A percentile compares a stretch with the other conserved stretches of the same genome.
phyloP scores from a whole-genome alignment of 2,329 filamentous ascomycete genomes.

The Xylariaceae sp. region DNA sequence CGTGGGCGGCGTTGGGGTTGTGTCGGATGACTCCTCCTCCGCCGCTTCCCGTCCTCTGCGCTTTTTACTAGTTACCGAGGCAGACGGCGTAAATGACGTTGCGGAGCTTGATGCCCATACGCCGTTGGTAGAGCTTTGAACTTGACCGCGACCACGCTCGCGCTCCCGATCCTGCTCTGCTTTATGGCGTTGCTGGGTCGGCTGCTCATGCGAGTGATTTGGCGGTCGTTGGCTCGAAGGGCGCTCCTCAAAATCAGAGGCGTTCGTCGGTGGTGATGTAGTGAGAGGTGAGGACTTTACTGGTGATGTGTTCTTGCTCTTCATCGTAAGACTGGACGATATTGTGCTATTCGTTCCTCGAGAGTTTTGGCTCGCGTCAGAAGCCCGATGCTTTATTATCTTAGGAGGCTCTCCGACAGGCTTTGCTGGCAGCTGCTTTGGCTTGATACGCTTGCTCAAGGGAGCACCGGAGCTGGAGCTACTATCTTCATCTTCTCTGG shows the following conservation, averaged over 20 bases:
- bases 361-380: constrained; percentile 48
- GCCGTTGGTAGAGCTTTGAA: constrained; percentile 24
- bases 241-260: constrained; percentile 54
- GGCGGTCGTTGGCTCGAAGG: constrained; percentile 22
- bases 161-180: constrained; percentile 24
- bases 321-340: constrained; percentile 41
- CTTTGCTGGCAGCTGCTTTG: constrained; percentile 36
- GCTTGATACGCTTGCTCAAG: constrained; percentile 55
- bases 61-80: constrained; percentile 36
- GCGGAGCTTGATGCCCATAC: constrained; percentile 23
- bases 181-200: constrained; percentile 21
- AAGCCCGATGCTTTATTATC: constrained; percentile 43
- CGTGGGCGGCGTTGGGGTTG: constrained; percentile 24
- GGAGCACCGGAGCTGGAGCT: constrained; percentile 58
- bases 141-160: constrained; percentile 20
- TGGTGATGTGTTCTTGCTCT: constrained; percentile 54
- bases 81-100: constrained; percentile 5
- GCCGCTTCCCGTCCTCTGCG: constrained; percentile 38
- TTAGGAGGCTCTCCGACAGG: constrained; percentile 32
- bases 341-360: constrained; percentile 36
- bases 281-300: constrained; percentile 61
- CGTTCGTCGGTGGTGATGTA: constrained; percentile 63
- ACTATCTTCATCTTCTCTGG: constrained; percentile 51
- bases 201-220: constrained; percentile 17
- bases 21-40: constrained; percentile 29